phyloP scores from a whole-genome alignment of 371 early-diverging fungal species.

The Fennellomyces sp. region DNA sequence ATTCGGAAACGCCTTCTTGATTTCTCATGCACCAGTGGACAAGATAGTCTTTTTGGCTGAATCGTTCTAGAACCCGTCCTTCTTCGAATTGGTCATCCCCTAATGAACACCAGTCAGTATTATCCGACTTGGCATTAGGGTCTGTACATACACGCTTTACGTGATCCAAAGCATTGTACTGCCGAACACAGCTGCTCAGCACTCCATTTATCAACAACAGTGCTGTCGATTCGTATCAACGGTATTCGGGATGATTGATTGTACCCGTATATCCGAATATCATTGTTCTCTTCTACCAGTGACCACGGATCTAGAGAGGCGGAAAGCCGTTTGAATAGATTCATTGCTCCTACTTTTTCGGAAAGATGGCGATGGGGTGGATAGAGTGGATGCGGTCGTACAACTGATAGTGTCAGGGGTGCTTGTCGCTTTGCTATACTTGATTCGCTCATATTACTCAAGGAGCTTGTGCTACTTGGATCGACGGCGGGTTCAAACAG shows the following conservation, averaged over 20 bases:
- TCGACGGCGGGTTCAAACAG: slow-evolving; percentile 1
- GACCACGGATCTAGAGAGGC: slow-evolving; percentile 14
- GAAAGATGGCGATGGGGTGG: slow-evolving; percentile 16
- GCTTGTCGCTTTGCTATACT: neutral
- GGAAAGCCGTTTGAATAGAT: slow-evolving; percentile 8
- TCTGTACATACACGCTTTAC: slow-evolving; percentile 38
- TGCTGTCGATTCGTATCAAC: slow-evolving; percentile 45
- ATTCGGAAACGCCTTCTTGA: neutral
- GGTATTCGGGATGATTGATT: slow-evolving; percentile 1
- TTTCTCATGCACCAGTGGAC: slow-evolving; percentile 33
- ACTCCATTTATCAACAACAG: slow-evolving; percentile 52
- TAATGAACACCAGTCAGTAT: slow-evolving; percentile 3
- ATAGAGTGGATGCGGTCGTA: slow-evolving; percentile 15
- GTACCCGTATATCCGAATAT: slow-evolving; percentile 2
- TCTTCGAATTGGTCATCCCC: slow-evolving; percentile 59
- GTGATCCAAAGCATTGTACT: slow-evolving; percentile 39
- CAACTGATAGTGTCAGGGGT: neutral
- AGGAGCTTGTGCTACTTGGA: neutral
- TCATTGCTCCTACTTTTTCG: slow-evolving; percentile 11
- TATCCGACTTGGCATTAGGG: neutral
- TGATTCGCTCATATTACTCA: neutral
- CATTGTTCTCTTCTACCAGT: slow-evolving; percentile 2
- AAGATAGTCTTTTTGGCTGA: slow-evolving; percentile 58
- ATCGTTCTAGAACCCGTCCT: slow-evolving; percentile 50
- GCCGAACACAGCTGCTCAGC: slow-evolving; percentile 55